Evolutionary conservation across 164 flowering plant genomes (phyloP), one percentile per base, ranked within the genome.

Genomic region (Hamamelis virginiana): DNA sequence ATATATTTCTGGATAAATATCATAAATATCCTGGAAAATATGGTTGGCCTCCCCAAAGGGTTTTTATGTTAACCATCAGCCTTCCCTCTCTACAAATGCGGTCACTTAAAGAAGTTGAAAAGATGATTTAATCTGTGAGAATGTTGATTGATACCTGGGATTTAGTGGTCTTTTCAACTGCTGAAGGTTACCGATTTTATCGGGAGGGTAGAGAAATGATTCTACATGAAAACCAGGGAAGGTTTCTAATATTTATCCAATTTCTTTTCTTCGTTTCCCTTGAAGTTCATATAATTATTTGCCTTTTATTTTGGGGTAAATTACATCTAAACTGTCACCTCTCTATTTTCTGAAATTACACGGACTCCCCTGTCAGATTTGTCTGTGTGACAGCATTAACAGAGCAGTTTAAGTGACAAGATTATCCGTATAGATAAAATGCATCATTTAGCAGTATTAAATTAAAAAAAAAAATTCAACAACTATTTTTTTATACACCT

Each of bases 1-100:
- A 1, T 38, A 47, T 43, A 28, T 61, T 57, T 62, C 73, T 26
- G 22, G 65, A 19, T 67, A 38, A 26, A 55, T 22, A 45, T 61
- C 11, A 61, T 22, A 69, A 23, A 21, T n/a, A 58, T 56, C 43
- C 13, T 44, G 62, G 26, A 64, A 23, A 44, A 6, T 69, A 1
- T 61, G 0, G n/a, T 48, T 33, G 61, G 26, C 19, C 63, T 43
- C 8, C 65, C 33, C 47, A 44, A 5, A 18, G 15, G 5, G 5
- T 9, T 26, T 19, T 62, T n/a, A n/a, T 10, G 41, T 33, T 33
- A 33, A 33, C 6, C 41, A 33, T 33, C 41, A 33, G 6, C 41
- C 41, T 33, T n/a, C n/a, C n/a, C 0, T 19, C 22, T 0, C 1
- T 9, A 19, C 48, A 44, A 21, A 62, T 45, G 33, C 45, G 41